Evolutionary conservation across 2,329 filamentous ascomycete species (phyloP).

Genomic region (Colletotrichum chlorophyti): DNA sequence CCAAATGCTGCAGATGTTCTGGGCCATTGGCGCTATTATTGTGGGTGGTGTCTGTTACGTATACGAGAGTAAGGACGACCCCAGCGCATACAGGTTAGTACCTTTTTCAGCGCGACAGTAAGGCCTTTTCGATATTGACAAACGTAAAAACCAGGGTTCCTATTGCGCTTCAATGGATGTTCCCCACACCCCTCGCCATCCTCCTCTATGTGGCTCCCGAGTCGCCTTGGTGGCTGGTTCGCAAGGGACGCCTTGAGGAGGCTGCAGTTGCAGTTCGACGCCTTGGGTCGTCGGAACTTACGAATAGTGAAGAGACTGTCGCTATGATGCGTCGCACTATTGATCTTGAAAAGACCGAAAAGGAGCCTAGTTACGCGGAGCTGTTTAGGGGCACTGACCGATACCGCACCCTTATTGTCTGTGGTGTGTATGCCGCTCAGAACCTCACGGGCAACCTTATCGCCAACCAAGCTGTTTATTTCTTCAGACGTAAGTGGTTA

Average conservation of each 20-base stretch:
- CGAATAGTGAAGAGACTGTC: conserved; percentile 33
- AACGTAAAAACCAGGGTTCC: conserved; percentile 50
- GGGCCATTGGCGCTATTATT: conserved; percentile 68
- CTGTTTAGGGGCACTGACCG: conserved; percentile 62
- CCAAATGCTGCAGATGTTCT: conserved; percentile 71
- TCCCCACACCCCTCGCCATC: conserved; percentile 59
- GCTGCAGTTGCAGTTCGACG: conserved; percentile 54
- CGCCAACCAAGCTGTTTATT: conserved; percentile 68
- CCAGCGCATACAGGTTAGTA: conserved; percentile 31
- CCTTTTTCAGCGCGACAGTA: conserved; percentile 16
- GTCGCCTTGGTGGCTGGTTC: conserved; percentile 63
- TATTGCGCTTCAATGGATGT: conserved; percentile 65
- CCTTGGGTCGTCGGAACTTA: conserved; percentile 42
- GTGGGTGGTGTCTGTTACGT: conserved; percentile 62
- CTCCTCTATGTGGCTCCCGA: conserved; percentile 59
- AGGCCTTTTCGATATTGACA: conserved; percentile 37
- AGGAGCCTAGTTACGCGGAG: conserved; percentile 56
- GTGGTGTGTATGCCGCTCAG: conserved; percentile 63
- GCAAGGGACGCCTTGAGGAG: conserved; percentile 52
- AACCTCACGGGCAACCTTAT: conserved; percentile 69
- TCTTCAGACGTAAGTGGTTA: conserved; percentile 57
- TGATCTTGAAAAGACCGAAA: conserved; percentile 57
- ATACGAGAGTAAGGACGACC: conserved; percentile 47
- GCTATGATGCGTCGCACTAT: conserved; percentile 51
- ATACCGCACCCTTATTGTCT: conserved; percentile 61